Percentiles rank a stretch among this genome's conserved stretches.
Conservation (phyloP, 768 basidiomycete species). For the Lentinus brumalis region DNA sequence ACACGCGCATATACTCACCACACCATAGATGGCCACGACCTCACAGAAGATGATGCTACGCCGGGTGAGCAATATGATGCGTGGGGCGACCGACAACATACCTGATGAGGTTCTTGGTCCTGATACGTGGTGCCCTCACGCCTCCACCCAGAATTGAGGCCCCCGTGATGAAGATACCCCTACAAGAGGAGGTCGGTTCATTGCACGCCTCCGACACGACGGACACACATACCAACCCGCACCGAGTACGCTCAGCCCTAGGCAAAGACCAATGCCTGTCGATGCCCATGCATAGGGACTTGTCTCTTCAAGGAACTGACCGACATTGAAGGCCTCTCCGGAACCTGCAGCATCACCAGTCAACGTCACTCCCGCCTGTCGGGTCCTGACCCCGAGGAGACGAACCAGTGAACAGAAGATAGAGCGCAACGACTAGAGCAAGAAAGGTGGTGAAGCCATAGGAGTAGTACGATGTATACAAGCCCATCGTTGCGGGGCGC, state of each 20-base stretch:
- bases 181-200: constrained; percentile 33
- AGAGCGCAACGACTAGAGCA: constrained; percentile 69
- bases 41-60: constrained; percentile 97
- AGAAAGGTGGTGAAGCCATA: constrained; percentile 72
- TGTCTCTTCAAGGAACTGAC: constrained; percentile 90
- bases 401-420: constrained; percentile 88
- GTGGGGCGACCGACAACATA: constrained; percentile 33
- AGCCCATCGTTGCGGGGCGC: constrained; percentile 33
- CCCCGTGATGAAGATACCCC: constrained; percentile 98
- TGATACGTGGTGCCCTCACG: constrained; percentile 89
- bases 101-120: constrained; percentile 98
- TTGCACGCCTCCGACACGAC: background rate
- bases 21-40: constrained; percentile 98
- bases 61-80: background rate
- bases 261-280: constrained; percentile 88
- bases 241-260: constrained; percentile 90
- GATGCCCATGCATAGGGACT: constrained; percentile 94
- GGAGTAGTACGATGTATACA: constrained; percentile 52
- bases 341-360: constrained; percentile 52
- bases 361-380: background rate
- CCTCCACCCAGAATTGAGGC: constrained; percentile 97
- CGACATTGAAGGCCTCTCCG: constrained; percentile 92
- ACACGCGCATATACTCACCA: constrained; percentile 51
- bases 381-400: background rate
- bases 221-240: constrained; percentile 81